Evolutionary conservation across 495 filamentous ascomycete genomes (phyloP).

Genomic region (Penicillium cosmopolitanum): DNA sequence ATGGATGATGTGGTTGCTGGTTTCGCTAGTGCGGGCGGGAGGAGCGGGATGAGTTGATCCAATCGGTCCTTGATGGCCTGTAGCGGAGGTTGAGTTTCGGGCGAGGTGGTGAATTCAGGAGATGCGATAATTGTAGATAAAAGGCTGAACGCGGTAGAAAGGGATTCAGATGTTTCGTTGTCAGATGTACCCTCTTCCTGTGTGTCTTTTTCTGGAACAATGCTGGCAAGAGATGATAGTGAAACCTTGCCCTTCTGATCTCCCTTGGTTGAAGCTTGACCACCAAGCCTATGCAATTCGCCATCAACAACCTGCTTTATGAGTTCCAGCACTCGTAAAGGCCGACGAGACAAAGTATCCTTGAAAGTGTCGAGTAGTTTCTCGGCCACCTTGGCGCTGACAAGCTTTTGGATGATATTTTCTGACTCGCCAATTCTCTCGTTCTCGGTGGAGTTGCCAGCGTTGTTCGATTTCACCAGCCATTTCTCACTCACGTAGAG

Average conservation of each 20-base stretch:
- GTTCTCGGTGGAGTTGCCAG: background rate
- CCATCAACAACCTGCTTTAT: slow-evolving; percentile 60
- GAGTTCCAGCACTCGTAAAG: slow-evolving; percentile 64
- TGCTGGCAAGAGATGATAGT: slow-evolving; percentile 42
- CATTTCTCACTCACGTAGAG: slow-evolving; percentile 65
- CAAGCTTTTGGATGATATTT: slow-evolving; percentile 51
- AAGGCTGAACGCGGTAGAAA: slow-evolving; percentile 65
- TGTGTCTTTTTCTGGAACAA: slow-evolving; percentile 28
- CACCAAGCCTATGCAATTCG: slow-evolving; percentile 28
- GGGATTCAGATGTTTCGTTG: slow-evolving; percentile 54
- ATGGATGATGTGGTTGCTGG: slow-evolving; percentile 57
- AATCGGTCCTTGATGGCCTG: slow-evolving; percentile 54
- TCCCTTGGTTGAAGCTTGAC: slow-evolving; percentile 9
- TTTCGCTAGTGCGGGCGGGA: slow-evolving; percentile 41
- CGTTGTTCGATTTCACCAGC: slow-evolving; percentile 44
- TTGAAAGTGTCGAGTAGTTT: slow-evolving; percentile 68
- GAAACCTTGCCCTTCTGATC: slow-evolving; percentile 31
- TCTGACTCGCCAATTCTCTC: slow-evolving; percentile 35
- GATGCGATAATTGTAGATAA: slow-evolving; percentile 68
- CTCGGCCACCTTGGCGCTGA: slow-evolving; percentile 66
- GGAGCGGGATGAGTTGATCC: slow-evolving; percentile 45
- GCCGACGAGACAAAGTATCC: slow-evolving; percentile 66
- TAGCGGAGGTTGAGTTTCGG: slow-evolving; percentile 48
- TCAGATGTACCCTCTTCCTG: slow-evolving; percentile 26
- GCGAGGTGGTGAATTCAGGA: slow-evolving; percentile 58